A percentile compares a stretch with the other conserved stretches of the same genome.
These are phyloP conservation scores for Curvularia eragrostidis DNA, from an alignment of 2,329 filamentous ascomycete genomes.

Conservation along the genomic window DNA sequence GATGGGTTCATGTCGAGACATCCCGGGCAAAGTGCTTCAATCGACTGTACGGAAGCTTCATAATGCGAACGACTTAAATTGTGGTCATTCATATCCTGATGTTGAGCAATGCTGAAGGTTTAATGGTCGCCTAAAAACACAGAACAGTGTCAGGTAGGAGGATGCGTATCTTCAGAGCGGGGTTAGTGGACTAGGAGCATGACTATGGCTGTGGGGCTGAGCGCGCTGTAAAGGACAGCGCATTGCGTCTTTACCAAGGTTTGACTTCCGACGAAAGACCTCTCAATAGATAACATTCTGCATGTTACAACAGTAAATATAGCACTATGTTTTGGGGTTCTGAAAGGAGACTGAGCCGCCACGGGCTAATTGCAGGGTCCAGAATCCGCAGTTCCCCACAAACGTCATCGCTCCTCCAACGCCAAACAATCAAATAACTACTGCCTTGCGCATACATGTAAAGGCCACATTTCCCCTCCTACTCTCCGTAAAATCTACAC, in stretches of 20 bases:
- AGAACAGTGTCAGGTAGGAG: too few relatives aligned
- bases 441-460: slow-evolving; percentile 10
- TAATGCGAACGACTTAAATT: too few relatives aligned
- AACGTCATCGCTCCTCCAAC: slow-evolving; percentile 26
- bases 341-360: not conserved
- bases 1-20: too few relatives aligned
- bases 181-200: too few relatives aligned
- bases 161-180: too few relatives aligned
- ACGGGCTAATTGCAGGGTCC: slow-evolving; percentile 17
- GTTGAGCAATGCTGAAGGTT: too few relatives aligned
- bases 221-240: not conserved
- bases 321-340: not conserved
- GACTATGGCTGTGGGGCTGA: too few relatives aligned
- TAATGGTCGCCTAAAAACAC: too few relatives aligned
- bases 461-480: slow-evolving; percentile 12
- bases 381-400: slow-evolving; percentile 9
- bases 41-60: too few relatives aligned
- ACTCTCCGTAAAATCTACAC: not conserved
- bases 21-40: too few relatives aligned
- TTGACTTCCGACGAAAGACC: not conserved
- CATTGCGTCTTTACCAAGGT: not conserved
- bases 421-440: slow-evolving; percentile 7
- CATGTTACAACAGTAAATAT: not conserved
- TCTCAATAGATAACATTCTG: too few relatives aligned
- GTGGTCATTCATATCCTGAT: too few relatives aligned